These are phyloP conservation scores for Arachnopeziza araneosa DNA, from an alignment of 2,329 filamentous ascomycete species.

Conservation along the genomic window DNA sequence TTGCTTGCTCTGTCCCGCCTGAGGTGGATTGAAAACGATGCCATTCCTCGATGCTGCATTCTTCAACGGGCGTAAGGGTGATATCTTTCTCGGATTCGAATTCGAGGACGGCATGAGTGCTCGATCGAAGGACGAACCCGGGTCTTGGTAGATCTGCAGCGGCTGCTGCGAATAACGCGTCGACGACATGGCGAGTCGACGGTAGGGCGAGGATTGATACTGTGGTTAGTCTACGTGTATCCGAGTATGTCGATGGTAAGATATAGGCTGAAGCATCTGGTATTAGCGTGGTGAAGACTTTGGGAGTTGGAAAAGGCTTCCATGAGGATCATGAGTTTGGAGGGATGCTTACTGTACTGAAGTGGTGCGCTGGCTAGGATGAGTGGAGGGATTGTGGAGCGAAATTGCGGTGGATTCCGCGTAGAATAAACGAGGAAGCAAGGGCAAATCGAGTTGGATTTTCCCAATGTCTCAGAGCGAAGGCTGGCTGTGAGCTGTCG, in stretches of 20 bases:
- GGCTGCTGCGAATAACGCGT: conserved; percentile 46
- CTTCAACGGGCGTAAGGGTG: conserved; percentile 38
- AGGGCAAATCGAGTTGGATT: conserved; percentile 15
- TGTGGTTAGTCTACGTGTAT: conserved; percentile 17
- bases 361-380: conserved; percentile 27
- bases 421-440: conserved; percentile 19
- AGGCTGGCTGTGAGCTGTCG: background rate
- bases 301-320: conserved; percentile 11
- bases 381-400: conserved; percentile 29
- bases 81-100: conserved; percentile 11
- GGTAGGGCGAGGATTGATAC: background rate
- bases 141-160: conserved; percentile 55
- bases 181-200: conserved; percentile 39
- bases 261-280: conserved; percentile 16
- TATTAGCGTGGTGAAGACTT: conserved; percentile 17
- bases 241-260: conserved; percentile 56
- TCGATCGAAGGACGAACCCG: conserved; percentile 37
- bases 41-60: conserved; percentile 46
- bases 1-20: conserved; percentile 43
- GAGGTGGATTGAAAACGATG: conserved; percentile 60
- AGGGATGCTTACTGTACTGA: conserved; percentile 23
- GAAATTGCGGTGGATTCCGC: conserved; percentile 29
- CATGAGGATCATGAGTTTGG: conserved; percentile 17
- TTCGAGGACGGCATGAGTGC: conserved; percentile 26
- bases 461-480: conserved; percentile 1